Evolutionary conservation across 140 eudicot species (phyloP).

Genomic region (Cichorium intybus): DNA sequence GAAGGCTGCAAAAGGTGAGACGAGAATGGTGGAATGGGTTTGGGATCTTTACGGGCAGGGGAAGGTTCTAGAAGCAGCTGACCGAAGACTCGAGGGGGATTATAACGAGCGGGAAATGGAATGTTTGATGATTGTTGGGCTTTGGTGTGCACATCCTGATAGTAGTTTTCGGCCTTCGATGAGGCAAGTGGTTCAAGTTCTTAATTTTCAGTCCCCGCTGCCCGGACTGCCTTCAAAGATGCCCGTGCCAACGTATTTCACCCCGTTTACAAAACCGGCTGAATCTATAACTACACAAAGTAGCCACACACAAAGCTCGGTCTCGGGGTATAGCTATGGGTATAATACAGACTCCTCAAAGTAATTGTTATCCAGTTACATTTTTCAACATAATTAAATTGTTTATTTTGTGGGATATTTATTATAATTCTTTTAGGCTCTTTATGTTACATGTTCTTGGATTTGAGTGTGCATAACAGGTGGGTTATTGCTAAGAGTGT

Average conservation of each 20-base stretch:
- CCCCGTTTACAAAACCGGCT: constrained; percentile 15
- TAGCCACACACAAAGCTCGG: constrained; percentile 24
- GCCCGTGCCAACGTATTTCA: constrained; percentile 39
- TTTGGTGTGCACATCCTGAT: constrained; percentile 54
- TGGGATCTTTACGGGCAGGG: constrained; percentile 42
- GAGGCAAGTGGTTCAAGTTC: constrained; percentile 41
- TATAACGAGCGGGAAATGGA: constrained; percentile 37
- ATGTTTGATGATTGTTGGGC: constrained; percentile 45
- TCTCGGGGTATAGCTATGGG: constrained; percentile 11
- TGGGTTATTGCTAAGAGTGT: neutral
- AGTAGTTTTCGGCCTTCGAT: constrained; percentile 32
- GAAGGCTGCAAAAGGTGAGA: constrained; percentile 8
- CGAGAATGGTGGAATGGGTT: constrained; percentile 42
- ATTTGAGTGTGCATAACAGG: neutral
- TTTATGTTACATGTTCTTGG: neutral
- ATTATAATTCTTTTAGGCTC: constrained; percentile 7
- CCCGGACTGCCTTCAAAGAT: constrained; percentile 38
- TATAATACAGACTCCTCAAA: constrained; percentile 31
- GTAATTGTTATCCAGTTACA: neutral
- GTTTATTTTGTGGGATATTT: constrained; percentile 8
- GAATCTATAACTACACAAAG: constrained; percentile 11
- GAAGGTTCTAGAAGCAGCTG: constrained; percentile 39
- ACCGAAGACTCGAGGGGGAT: constrained; percentile 19
- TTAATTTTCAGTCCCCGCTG: constrained; percentile 35
- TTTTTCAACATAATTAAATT: neutral